Evolutionary conservation across 495 filamentous ascomycete genomes (phyloP).

Genomic region (Xylaria telfairii): DNA sequence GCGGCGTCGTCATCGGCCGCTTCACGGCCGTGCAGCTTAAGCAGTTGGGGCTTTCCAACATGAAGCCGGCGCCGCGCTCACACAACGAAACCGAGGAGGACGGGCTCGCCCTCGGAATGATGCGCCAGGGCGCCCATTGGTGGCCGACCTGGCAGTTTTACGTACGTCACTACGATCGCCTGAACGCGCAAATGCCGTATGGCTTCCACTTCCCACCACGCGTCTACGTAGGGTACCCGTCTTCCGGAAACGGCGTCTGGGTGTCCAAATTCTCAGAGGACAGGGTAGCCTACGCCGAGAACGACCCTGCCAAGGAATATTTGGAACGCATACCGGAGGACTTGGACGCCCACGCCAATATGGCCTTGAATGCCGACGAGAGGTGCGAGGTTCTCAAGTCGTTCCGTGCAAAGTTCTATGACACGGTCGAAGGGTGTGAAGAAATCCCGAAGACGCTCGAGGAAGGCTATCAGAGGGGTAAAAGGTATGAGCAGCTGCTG

Average conservation of each 20-base stretch:
- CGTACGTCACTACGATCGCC: not conserved
- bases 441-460: constrained; percentile 7
- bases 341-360: not conserved
- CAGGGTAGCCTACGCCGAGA: not conserved
- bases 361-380: constrained; percentile 4
- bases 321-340: not conserved
- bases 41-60: not conserved
- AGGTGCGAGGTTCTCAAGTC: constrained; percentile 3
- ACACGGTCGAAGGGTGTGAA: not conserved
- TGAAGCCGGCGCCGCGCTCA: not conserved
- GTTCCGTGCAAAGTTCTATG: constrained; percentile 6
- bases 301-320: not conserved
- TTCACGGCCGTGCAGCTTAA: not conserved
- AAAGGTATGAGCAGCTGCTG: not conserved
- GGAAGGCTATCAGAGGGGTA: not conserved
- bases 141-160: not conserved
- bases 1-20: constrained; percentile 1
- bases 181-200: not conserved
- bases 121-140: not conserved
- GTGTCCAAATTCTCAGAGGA: not conserved
- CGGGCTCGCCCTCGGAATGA: not conserved
- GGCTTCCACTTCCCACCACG: not conserved
- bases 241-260: not conserved
- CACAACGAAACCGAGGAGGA: not conserved
- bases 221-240: not conserved